A percentile compares a stretch with the other conserved stretches of the same genome.
phyloP scores from a whole-genome alignment of 2,329 filamentous ascomycete genomes.

The Tolypocladium tundrense region DNA sequence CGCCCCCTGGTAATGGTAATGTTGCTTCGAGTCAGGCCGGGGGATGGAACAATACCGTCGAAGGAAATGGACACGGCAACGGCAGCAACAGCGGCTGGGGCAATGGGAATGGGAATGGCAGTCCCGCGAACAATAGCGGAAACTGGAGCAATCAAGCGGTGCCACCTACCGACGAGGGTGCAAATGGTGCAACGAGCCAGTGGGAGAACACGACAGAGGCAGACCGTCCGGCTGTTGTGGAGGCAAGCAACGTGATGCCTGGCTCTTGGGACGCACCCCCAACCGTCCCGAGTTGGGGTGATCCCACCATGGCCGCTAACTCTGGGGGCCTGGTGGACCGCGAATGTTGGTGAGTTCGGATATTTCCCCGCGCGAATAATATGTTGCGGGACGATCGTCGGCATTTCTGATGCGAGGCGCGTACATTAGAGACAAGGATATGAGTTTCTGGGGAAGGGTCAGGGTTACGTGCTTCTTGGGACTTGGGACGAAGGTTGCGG shows the following conservation, averaged over 20 bases:
- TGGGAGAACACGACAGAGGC: background rate
- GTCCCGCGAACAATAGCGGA: background rate
- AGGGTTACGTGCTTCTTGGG: background rate
- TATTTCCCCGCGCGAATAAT: no score
- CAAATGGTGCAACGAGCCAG: background rate
- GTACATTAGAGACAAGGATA: background rate
- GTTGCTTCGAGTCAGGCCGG: background rate
- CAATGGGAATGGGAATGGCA: background rate
- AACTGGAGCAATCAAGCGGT: background rate
- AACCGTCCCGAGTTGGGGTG: slow-evolving; percentile 16
- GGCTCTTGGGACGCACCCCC: slow-evolving; percentile 16
- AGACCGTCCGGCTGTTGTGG: background rate
- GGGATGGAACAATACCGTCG: slow-evolving; percentile 1
- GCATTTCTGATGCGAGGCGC: background rate
- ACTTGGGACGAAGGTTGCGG: background rate
- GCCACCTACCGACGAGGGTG: background rate
- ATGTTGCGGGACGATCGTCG: background rate
- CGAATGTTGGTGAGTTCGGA: background rate
- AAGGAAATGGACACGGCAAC: slow-evolving; percentile 9
- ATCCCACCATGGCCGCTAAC: slow-evolving; percentile 19
- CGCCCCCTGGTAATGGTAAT: no score
- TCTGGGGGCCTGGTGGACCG: slow-evolving; percentile 7
- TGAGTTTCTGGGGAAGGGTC: background rate
- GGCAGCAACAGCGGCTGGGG: background rate
- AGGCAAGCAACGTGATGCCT: slow-evolving; percentile 20